These are phyloP conservation scores for Hypoxylon rickii DNA, from an alignment of 495 filamentous ascomycete genomes.

Conservation along the genomic window DNA sequence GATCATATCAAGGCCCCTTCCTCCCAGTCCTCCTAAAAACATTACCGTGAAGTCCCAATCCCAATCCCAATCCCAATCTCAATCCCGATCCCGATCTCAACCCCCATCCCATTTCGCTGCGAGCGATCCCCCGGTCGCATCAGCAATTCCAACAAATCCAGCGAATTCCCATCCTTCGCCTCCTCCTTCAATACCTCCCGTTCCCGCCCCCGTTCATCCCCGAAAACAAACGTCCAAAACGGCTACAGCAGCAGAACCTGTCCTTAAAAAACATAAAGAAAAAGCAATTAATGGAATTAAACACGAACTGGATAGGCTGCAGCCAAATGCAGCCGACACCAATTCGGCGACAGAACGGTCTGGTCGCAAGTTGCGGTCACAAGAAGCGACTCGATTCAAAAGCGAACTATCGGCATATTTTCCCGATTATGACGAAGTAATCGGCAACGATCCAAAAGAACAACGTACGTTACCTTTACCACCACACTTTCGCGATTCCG, in stretches of 20 bases:
- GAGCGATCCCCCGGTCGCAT: constrained; percentile 23
- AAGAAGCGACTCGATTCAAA: constrained; percentile 68
- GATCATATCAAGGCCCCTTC: constrained; percentile 39
- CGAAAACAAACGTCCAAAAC: constrained; percentile 25
- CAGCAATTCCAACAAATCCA: constrained; percentile 21
- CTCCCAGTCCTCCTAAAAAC: constrained; percentile 30
- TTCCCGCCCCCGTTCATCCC: neutral
- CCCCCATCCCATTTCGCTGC: constrained; percentile 39
- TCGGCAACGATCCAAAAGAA: constrained; percentile 78
- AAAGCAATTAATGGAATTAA: constrained; percentile 58
- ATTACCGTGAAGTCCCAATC: constrained; percentile 43
- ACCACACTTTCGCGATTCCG: too few relatives aligned
- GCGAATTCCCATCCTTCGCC: neutral
- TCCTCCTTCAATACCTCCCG: neutral
- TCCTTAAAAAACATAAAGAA: constrained; percentile 49
- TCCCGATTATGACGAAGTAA: constrained; percentile 86
- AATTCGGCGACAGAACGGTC: constrained; percentile 51
- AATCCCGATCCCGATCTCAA: too few relatives aligned
- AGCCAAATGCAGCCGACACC: constrained; percentile 47
- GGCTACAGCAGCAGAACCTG: constrained; percentile 28
- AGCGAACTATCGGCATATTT: constrained; percentile 89
- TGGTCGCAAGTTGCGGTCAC: constrained; percentile 59
- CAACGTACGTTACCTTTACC: constrained; percentile 60
- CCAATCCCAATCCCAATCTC: too few relatives aligned
- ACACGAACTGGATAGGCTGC: constrained; percentile 55